A percentile compares a stretch with the other conserved stretches of the same genome.
Conservation (phyloP, 306 rosid genomes). For the Cicer judaicum region DNA sequence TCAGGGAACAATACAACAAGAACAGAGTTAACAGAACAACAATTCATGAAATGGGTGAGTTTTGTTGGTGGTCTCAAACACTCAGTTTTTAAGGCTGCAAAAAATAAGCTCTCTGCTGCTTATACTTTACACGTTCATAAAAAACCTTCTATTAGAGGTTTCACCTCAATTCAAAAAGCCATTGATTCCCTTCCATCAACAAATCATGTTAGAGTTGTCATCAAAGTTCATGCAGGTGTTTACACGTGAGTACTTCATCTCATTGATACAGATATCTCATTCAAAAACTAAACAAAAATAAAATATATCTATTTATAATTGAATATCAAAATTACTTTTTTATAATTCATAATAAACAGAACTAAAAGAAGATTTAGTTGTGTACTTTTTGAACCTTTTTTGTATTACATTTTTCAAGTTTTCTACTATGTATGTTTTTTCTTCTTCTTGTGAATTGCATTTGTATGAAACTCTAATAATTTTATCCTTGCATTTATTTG, state of each 20-base stretch:
- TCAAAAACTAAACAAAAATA: no score
- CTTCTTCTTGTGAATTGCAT: neutral
- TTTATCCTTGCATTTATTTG: neutral
- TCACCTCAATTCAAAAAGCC: constrained; percentile 82
- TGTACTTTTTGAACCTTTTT: neutral
- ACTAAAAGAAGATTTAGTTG: constrained; percentile 1
- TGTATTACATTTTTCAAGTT: constrained; percentile 9
- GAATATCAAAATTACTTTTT: no score
- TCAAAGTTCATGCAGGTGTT: constrained; percentile 93
- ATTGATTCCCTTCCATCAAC: constrained; percentile 77
- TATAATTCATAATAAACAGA: no score
- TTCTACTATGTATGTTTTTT: neutral
- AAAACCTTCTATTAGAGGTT: constrained; percentile 63
- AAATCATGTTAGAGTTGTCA: constrained; percentile 85
- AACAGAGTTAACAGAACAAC: constrained; percentile 67
- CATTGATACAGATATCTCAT: no score
- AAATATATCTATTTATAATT: no score
- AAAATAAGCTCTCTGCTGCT: constrained; percentile 84
- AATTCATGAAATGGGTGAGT: constrained; percentile 85
- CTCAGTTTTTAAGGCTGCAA: constrained; percentile 70
- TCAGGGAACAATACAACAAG: constrained; percentile 54
- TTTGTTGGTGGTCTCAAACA: constrained; percentile 84
- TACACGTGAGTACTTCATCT: constrained; percentile 72
- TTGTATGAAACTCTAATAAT: constrained; percentile 23
- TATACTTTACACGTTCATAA: constrained; percentile 73